These are phyloP conservation scores for Oxytropis ochrocephala DNA, from an alignment of 306 rosid species.

Conservation along the genomic window DNA sequence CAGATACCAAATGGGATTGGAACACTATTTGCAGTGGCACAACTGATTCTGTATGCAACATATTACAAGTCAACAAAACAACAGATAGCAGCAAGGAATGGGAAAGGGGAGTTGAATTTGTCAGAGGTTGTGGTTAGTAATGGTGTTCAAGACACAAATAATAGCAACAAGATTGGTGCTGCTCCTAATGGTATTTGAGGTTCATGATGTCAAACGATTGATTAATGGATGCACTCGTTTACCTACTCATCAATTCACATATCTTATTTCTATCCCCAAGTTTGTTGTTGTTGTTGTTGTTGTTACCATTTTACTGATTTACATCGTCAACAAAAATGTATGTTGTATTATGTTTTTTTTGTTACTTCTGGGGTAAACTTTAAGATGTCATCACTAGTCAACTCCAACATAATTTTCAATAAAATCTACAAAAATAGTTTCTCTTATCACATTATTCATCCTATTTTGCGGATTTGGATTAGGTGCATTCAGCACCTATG, in stretches of 20 bases:
- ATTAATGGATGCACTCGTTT: neutral
- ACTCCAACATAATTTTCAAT: neutral
- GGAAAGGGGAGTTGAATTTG: slow-evolving; percentile 17
- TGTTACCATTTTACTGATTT: neutral
- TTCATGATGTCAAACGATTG: neutral
- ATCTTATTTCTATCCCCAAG: neutral
- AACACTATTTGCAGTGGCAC: slow-evolving; percentile 39
- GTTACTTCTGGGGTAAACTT: neutral
- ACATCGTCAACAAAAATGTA: neutral
- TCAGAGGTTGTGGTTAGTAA: slow-evolving; percentile 35
- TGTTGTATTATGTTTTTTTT: no score
- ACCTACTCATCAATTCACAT: neutral
- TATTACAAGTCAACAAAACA: slow-evolving; percentile 64
- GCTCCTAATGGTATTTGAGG: neutral
- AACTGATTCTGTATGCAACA: slow-evolving; percentile 61
- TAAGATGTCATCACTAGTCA: neutral
- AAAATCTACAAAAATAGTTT: no score
- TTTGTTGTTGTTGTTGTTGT: neutral
- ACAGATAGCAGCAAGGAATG: slow-evolving; percentile 43
- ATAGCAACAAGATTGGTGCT: neutral
- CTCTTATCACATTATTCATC: neutral
- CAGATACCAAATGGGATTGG: slow-evolving; percentile 89
- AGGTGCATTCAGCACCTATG: no score
- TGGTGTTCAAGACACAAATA: neutral
- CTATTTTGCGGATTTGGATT: neutral